These are phyloP conservation scores for Penicillium sp. DNA, from an alignment of 2,329 filamentous ascomycete species.

Conservation along the genomic window DNA sequence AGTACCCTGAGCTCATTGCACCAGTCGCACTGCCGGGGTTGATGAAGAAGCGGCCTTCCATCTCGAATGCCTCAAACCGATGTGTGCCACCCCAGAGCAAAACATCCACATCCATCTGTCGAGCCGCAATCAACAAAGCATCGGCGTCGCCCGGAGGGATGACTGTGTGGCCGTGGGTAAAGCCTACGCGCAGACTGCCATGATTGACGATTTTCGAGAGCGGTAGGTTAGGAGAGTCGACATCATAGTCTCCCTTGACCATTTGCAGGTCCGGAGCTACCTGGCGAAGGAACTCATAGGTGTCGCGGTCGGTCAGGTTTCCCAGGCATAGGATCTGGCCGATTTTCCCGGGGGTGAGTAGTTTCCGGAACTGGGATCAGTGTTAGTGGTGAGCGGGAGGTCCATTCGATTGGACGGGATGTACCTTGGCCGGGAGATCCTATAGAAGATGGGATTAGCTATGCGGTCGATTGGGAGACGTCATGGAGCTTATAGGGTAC, in stretches of 20 bases:
- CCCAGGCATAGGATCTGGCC: constrained; percentile 77
- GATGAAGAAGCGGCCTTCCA: constrained; percentile 71
- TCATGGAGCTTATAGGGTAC: constrained; percentile 22
- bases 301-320: constrained; percentile 76
- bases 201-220: constrained; percentile 70
- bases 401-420: constrained; percentile 3
- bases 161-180: constrained; percentile 71
- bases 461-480: constrained; percentile 8
- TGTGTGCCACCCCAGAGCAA: constrained; percentile 69
- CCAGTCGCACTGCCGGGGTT: constrained; percentile 69
- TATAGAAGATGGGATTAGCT: constrained; percentile 31
- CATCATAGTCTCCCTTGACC: constrained; percentile 69
- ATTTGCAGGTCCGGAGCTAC: constrained; percentile 71
- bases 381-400: background rate
- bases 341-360: constrained; percentile 79
- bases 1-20: constrained; percentile 62
- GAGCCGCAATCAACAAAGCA: constrained; percentile 64
- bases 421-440: constrained; percentile 85
- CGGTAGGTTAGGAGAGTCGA: constrained; percentile 64
- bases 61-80: constrained; percentile 69
- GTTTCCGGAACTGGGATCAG: constrained; percentile 71
- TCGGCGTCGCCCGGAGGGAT: constrained; percentile 66
- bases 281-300: constrained; percentile 76
- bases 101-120: constrained; percentile 71
- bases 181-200: constrained; percentile 65